These are phyloP conservation scores for Globisporangium spiculum DNA, from an alignment of 352 stramenopile genomes.

Conservation along the genomic window DNA sequence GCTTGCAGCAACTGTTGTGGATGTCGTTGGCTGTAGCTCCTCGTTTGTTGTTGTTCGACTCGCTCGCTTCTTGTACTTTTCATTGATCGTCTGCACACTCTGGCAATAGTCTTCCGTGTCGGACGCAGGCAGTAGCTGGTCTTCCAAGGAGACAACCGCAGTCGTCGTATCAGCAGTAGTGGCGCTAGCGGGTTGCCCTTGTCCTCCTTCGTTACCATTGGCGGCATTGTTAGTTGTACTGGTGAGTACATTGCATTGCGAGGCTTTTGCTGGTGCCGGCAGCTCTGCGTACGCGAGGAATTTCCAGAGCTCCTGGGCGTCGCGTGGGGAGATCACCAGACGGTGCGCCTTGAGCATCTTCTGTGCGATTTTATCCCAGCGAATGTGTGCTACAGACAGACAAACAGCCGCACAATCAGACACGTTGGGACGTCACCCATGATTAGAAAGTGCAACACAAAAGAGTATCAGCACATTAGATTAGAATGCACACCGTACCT, in stretches of 20 bases:
- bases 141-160: background rate
- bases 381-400: constrained; percentile 24
- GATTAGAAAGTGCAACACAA: background rate
- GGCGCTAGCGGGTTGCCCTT: background rate
- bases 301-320: constrained; percentile 70
- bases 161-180: background rate
- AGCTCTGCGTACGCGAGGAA: constrained; percentile 62
- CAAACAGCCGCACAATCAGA: background rate
- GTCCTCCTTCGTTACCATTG: background rate
- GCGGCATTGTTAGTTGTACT: no score
- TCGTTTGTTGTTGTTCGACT: constrained; percentile 2
- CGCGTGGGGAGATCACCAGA: constrained; percentile 27
- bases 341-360: constrained; percentile 39
- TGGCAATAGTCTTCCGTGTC: constrained; percentile 51
- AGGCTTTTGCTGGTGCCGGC: background rate
- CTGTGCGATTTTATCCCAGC: constrained; percentile 43
- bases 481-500: constrained; percentile 11
- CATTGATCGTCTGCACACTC: constrained; percentile 27
- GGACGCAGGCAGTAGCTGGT: constrained; percentile 40
- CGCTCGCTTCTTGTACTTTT: constrained; percentile 7
- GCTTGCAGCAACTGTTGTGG: background rate
- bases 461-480: background rate
- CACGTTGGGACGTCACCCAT: background rate
- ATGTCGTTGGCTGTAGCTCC: constrained; percentile 10
- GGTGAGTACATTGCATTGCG: background rate